Percentiles rank a stretch among this genome's conserved stretches.
Evolutionary conservation across 2,329 filamentous ascomycete genomes (phyloP).

Genomic region (Chaetomiaceae sp.): DNA sequence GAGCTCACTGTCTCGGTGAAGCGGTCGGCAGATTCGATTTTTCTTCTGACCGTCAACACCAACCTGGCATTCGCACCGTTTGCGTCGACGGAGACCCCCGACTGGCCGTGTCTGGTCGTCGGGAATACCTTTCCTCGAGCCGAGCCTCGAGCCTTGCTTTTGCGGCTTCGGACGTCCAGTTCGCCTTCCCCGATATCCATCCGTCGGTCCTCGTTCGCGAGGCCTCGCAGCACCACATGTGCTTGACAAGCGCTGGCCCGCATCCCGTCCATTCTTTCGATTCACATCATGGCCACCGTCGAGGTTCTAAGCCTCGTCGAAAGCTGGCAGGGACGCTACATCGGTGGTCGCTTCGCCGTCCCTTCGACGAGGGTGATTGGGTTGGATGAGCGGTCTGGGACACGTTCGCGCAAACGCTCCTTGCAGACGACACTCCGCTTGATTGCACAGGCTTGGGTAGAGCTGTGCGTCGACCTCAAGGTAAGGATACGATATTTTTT

Average conservation of each 20-base stretch:
- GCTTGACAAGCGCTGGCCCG: conserved; percentile 38
- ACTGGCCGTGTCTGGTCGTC: background rate
- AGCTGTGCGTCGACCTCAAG: conserved; percentile 24
- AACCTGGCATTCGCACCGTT: background rate
- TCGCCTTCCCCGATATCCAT: conserved; percentile 1
- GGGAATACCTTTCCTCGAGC: background rate
- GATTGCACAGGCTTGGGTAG: conserved; percentile 38
- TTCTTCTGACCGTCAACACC: background rate
- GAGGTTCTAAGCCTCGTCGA: conserved; percentile 40
- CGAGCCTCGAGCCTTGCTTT: background rate
- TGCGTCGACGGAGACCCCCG: background rate
- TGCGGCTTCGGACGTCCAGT: background rate
- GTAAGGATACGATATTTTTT: conserved; percentile 25
- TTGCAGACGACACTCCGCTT: conserved; percentile 32
- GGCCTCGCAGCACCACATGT: conserved; percentile 37
- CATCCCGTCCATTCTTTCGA: conserved; percentile 37
- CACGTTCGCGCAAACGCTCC: conserved; percentile 18
- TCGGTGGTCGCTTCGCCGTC: conserved; percentile 33
- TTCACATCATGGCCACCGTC: conserved; percentile 50
- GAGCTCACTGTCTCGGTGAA: conserved; percentile 11
- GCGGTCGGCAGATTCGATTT: conserved; percentile 10
- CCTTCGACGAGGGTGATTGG: conserved; percentile 31
- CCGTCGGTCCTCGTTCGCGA: conserved; percentile 8
- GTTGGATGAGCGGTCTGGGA: conserved; percentile 32
- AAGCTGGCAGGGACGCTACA: conserved; percentile 36